Evolutionary conservation across 495 filamentous ascomycete species (phyloP), one percentile per base, ranked within the genome.

Genomic region (Penicillium silybi): DNA sequence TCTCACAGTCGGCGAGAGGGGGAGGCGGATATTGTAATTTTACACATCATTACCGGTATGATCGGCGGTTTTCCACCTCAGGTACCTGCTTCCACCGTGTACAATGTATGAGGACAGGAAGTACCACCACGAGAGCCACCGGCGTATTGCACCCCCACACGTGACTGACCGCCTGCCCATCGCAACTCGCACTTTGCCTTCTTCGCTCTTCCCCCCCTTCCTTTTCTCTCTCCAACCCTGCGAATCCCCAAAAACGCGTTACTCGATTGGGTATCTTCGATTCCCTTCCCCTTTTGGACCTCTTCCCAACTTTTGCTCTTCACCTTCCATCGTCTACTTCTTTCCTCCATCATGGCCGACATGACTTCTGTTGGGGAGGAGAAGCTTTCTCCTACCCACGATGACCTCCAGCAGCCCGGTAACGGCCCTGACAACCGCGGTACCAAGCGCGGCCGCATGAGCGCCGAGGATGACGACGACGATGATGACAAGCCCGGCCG

Each of bases 401-500:
- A 79, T 59, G 77, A 81, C 62, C 72, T 79, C 61, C 71, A 74
- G 58, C 71, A 71, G 63, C 61, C 73, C 68, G 69, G 70, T 66
- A 69, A 77, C 69, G 73, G 78, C 69, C 69, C 77, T 66, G 88
- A 90, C 67, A 79, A 71, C 73, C 90, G 91, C 63, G 89, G 89
- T 69, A 80, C 87, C 73, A 97, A 97, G 80, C 92, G 93, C 64
- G 81, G 80, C 72, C 90, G 93, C 68, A 84, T 90, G 58, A 82
- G 77, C 68, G 83, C 84, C 61, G 95, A 98, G 69, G 93, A 99
- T 68, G 95, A 98, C 55, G 93, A 99, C 63, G 93, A 99, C 56
- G 93, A 97, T 62, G 92, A 96, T 64, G 92, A 96, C 67, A 97
- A 97, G 86, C 89, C 89, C 49, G 90, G 91, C 66, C 95, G 93